phyloP scores from a whole-genome alignment of 371 early-diverging fungal species.

The Funneliformis caledonium region DNA sequence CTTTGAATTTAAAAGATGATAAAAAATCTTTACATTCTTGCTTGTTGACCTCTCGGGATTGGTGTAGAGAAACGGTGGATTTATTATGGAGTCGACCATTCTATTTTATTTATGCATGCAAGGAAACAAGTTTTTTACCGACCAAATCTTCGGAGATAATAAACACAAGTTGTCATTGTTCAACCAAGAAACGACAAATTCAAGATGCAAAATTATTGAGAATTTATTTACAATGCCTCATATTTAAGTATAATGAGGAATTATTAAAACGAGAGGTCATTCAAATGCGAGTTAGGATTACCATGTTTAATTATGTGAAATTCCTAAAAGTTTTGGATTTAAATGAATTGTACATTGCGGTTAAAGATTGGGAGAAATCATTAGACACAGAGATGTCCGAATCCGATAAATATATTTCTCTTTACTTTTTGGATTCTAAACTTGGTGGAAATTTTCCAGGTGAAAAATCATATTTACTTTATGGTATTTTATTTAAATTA shows the following conservation, averaged over 20 bases:
- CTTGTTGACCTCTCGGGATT: not conserved
- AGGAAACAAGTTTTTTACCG: no score
- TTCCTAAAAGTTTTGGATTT: no score
- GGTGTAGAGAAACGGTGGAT: not conserved
- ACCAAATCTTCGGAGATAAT: no score
- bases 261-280: no score
- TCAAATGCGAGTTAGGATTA: no score
- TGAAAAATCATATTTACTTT: not conserved
- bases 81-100: constrained; percentile 9
- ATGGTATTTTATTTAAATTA: no score
- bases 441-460: not conserved
- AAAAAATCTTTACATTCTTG: constrained; percentile 1
- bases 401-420: no score
- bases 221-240: not conserved
- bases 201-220: not conserved
- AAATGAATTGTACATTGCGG: not conserved
- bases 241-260: no score
- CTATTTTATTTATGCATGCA: not conserved
- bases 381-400: no score
- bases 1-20: not conserved
- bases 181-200: no score
- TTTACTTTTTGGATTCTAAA: no score
- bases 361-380: not conserved
- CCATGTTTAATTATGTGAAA: no score
- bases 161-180: not conserved